phyloP scores from a whole-genome alignment of 805 yeast species.

The Suhomyces canberraensis region DNA sequence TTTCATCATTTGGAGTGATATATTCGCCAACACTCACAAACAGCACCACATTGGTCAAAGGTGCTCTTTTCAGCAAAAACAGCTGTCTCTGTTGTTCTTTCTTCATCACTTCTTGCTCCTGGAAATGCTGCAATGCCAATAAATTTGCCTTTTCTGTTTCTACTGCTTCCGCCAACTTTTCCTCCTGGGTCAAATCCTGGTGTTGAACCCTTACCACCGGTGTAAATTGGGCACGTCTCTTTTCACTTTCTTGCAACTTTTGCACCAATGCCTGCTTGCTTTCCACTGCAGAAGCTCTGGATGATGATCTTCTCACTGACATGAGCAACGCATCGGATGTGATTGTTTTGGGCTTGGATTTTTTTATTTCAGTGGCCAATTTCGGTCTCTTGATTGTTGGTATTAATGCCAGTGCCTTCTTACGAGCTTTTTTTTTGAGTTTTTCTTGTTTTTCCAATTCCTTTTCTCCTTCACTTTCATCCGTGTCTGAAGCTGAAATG shows the following conservation, averaged over 20 bases:
- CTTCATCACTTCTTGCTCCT: constrained; percentile 80
- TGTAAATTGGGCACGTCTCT: constrained; percentile 47
- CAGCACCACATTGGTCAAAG: constrained; percentile 58
- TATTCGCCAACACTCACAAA: constrained; percentile 45
- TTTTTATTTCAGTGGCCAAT: constrained; percentile 12
- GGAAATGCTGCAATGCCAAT: constrained; percentile 68
- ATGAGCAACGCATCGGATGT: constrained; percentile 50
- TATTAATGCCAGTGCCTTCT: constrained; percentile 17
- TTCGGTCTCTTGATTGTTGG: constrained; percentile 34
- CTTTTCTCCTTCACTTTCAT: constrained; percentile 68
- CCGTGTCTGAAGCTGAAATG: constrained; percentile 47
- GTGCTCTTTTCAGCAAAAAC: constrained; percentile 61
- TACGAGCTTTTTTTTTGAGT: constrained; percentile 27
- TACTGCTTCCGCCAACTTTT: constrained; percentile 74
- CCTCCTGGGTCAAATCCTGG: constrained; percentile 64
- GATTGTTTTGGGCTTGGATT: constrained; percentile 30
- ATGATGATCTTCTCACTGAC: constrained; percentile 63
- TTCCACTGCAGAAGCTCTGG: constrained; percentile 73
- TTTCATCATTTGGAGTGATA: constrained; percentile 64
- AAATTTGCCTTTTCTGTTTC: constrained; percentile 80
- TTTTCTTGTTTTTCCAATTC: constrained; percentile 50
- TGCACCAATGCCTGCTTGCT: constrained; percentile 75
- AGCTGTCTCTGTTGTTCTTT: constrained; percentile 74
- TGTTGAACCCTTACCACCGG: constrained; percentile 41
- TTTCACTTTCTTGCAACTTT: constrained; percentile 66